These are phyloP conservation scores for Westerdykella sp. DNA, from an alignment of 2,329 filamentous ascomycete genomes.

Conservation along the genomic window DNA sequence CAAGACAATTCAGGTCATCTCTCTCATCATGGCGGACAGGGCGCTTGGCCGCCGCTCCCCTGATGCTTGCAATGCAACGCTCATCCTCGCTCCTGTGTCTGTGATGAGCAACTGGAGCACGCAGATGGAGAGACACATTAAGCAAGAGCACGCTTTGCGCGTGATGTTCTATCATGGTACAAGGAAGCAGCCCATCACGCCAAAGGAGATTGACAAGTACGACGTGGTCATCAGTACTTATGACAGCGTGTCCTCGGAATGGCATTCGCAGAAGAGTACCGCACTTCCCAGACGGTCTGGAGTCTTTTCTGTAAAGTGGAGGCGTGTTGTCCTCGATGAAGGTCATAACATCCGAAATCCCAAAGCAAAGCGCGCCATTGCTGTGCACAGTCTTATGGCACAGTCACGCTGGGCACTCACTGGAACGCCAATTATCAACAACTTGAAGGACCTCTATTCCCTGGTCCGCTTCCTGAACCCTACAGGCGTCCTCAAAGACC, in stretches of 20 bases:
- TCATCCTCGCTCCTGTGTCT: slow-evolving; percentile 75
- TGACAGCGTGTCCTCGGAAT: slow-evolving; percentile 65
- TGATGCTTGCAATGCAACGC: slow-evolving; percentile 49
- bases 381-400: slow-evolving; percentile 61
- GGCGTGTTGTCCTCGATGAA: slow-evolving; percentile 61
- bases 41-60: slow-evolving; percentile 16
- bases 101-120: slow-evolving; percentile 90
- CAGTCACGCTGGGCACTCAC: slow-evolving; percentile 64
- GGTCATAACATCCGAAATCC: slow-evolving; percentile 77
- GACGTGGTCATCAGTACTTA: slow-evolving; percentile 83
- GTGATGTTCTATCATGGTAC: slow-evolving; percentile 70
- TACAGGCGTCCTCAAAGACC: slow-evolving; percentile 66
- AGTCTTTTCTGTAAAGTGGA: slow-evolving; percentile 63
- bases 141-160: slow-evolving; percentile 54
- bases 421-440: slow-evolving; percentile 70
- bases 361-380: slow-evolving; percentile 63
- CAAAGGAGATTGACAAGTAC: slow-evolving; percentile 55
- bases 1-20: slow-evolving; percentile 82
- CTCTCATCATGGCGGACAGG: slow-evolving; percentile 60
- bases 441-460: slow-evolving; percentile 72
- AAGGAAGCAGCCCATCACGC: slow-evolving; percentile 45
- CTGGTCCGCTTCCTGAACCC: slow-evolving; percentile 71
- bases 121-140: slow-evolving; percentile 69
- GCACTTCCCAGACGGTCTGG: slow-evolving; percentile 23
- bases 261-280: slow-evolving; percentile 43